These are phyloP conservation scores for Pistacia vera DNA, from an alignment of 345 rosid species.

Conservation along the genomic window DNA sequence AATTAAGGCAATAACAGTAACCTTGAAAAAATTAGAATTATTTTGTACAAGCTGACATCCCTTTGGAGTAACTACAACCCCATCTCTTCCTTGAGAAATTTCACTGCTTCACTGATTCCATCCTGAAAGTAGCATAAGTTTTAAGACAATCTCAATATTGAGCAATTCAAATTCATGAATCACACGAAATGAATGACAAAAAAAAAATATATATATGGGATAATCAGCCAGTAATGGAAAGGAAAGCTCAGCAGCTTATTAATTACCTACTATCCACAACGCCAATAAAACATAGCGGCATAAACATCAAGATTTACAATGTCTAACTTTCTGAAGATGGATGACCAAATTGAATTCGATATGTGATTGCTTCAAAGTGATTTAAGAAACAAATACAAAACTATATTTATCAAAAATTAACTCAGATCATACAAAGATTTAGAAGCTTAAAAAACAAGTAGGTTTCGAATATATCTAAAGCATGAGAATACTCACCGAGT, in stretches of 20 bases:
- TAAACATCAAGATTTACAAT: no score
- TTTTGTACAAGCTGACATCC: background rate
- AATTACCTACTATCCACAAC: background rate
- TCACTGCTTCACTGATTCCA: slow-evolving; percentile 82
- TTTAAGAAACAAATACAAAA: no score
- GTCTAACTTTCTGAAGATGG: background rate
- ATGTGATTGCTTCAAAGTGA: no score
- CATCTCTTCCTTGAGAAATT: slow-evolving; percentile 61
- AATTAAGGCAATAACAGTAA: background rate
- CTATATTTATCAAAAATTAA: no score
- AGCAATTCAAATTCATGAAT: background rate
- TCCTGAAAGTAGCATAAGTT: slow-evolving; percentile 46
- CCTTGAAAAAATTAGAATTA: background rate
- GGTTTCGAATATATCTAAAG: no score
- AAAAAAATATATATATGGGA: background rate
- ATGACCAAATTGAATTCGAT: no score
- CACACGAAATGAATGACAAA: no score
- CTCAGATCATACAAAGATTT: no score
- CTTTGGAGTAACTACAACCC: background rate
- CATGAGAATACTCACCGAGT: no score
- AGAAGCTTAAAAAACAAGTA: background rate
- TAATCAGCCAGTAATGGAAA: background rate
- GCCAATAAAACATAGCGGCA: no score
- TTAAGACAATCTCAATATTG: background rate
- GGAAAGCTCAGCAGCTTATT: background rate